Conservation (phyloP, 345 rosid genomes). For the Salix brachista region DNA sequence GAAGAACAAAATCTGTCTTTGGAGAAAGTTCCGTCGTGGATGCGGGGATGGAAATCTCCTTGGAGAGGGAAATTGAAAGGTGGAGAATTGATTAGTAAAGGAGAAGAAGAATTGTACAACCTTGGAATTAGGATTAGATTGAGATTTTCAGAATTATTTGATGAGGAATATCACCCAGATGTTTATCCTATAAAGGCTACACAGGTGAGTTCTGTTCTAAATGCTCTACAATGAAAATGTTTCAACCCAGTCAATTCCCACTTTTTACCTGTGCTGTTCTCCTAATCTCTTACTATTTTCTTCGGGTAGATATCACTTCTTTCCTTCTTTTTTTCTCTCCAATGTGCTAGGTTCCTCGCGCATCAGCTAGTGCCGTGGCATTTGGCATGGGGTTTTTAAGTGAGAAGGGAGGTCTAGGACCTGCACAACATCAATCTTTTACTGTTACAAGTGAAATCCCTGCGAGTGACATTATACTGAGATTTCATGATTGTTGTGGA, state of each 20-base stretch:
- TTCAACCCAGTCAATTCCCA: not conserved
- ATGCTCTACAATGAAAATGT: not conserved
- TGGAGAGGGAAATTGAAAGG: constrained; percentile 83
- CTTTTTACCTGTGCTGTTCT: not conserved
- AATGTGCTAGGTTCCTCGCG: constrained; percentile 67
- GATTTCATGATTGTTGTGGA: constrained; percentile 79
- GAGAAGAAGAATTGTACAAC: constrained; percentile 78
- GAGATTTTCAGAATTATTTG: constrained; percentile 65
- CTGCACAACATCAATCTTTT: constrained; percentile 70
- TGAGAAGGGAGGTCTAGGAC: constrained; percentile 77
- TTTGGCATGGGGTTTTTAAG: constrained; percentile 95
- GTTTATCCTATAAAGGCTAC: constrained; percentile 71
- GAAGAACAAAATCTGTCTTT: constrained; percentile 38
- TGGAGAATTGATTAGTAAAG: constrained; percentile 67
- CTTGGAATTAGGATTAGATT: constrained; percentile 71
- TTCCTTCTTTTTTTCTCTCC: constrained; percentile 1
- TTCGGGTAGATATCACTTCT: not conserved
- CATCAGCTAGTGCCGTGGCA: constrained; percentile 96
- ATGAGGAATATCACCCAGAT: constrained; percentile 83
- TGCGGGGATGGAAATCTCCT: constrained; percentile 68
- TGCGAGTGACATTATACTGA: constrained; percentile 76
- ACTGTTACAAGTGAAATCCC: constrained; percentile 89
- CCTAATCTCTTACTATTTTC: not conserved
- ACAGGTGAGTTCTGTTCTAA: constrained; percentile 45
- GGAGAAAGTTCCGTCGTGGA: constrained; percentile 64